Evolutionary conservation across 2,329 filamentous ascomycete genomes (phyloP), one percentile per base, ranked within the genome.

Genomic region (Claviceps sp.): DNA sequence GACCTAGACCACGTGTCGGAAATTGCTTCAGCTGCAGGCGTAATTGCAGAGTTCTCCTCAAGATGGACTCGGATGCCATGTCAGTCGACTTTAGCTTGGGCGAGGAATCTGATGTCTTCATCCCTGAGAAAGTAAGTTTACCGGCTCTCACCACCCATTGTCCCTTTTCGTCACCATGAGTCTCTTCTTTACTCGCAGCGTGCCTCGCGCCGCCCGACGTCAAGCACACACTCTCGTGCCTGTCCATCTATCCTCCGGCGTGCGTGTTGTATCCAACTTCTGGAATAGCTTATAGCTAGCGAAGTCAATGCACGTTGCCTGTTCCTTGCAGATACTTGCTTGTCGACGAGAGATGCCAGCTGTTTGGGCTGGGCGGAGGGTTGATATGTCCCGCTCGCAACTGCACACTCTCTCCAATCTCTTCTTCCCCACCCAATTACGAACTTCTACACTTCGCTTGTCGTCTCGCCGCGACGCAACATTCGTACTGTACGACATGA

Each of bases 51-150:
- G 9, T 49, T 56, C 5, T 2, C 14, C 18, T 57, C 67, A 69
- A 61, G 48, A 81, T 81, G 78, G 74, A 76, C 59, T 78, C 74
- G 55, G 76, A 80, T 55, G 68, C 68, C 44, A 75, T 81, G 67
- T 77, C 80, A 52, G 81, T 63, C 54, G 60, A 59, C 46, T 70
- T 68, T 57, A 70, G 65, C 54, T 51, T 66, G 30, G 68, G 60
- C 48, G 67, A 70, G 38, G 70, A 72, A 54, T 72, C 70, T 22
- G 70, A 72, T 52, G 69, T 60, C 57, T 72, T 61, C 54, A 65
- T 64, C 49, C 70, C 70, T n/a, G 60, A 69, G 55, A 60, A 60
- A 48, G 69, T 71, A 56, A 61, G 69, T 20, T 20, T 14, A 34
- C 30, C 3, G 30, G 9, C 30, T 34, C 9, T 4, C 30, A 11